Evolutionary conservation across 768 basidiomycete genomes (phyloP).

Genomic region (Mycena filopes): DNA sequence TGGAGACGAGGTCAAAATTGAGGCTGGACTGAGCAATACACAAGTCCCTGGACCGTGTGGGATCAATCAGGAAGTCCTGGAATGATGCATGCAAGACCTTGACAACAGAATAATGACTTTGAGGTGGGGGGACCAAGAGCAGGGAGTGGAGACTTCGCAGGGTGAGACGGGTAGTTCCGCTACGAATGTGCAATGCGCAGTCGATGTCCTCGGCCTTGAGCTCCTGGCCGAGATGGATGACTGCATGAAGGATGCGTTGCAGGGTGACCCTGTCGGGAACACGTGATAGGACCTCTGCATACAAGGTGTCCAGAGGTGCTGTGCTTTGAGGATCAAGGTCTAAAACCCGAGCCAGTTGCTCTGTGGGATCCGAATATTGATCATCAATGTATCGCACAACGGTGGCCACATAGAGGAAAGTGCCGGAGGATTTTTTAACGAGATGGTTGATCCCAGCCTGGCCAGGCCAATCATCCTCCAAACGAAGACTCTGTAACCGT

Average conservation of each 20-base stretch:
- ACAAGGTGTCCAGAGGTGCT: conserved; percentile 14
- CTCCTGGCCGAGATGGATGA: neutral
- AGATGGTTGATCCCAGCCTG: neutral
- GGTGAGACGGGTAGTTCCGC: conserved; percentile 10
- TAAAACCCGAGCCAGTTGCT: neutral
- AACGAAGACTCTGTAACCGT: neutral
- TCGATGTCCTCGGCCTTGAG: conserved; percentile 20
- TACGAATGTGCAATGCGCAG: neutral
- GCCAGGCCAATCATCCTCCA: neutral
- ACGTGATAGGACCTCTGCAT: conserved; percentile 1
- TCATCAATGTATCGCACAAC: conserved; percentile 12
- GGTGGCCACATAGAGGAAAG: conserved; percentile 9
- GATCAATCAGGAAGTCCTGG: conserved; percentile 7
- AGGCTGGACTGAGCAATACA: neutral
- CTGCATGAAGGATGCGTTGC: neutral
- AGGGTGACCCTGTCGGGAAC: neutral
- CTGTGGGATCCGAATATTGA: neutral
- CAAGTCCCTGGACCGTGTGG: neutral
- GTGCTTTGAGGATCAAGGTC: conserved; percentile 13
- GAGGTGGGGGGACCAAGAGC: neutral
- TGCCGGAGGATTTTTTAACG: conserved; percentile 9
- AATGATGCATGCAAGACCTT: conserved; percentile 5
- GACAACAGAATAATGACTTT: neutral
- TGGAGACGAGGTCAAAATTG: neutral
- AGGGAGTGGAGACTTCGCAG: conserved; percentile 15